Conservation (phyloP, 139 green algal genomes). For the Picochlorum sp. region DNA sequence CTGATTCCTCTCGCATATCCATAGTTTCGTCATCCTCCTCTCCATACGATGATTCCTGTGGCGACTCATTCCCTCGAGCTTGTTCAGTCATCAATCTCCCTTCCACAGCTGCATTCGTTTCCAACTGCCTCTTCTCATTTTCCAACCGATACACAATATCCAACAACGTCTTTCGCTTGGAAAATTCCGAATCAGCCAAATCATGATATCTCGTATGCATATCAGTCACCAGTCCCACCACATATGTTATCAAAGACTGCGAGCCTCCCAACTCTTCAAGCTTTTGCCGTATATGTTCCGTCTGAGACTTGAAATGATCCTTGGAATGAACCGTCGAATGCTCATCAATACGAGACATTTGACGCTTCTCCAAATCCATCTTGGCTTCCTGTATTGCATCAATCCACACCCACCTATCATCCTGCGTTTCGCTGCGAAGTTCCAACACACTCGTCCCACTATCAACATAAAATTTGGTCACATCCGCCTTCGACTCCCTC, state of each 20-base stretch:
- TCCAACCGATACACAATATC: constrained; percentile 45
- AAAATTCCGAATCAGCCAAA: constrained; percentile 37
- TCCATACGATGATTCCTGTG: constrained; percentile 6
- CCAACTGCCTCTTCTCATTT: constrained; percentile 55
- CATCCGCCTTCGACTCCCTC: constrained; percentile 37
- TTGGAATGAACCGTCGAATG: neutral
- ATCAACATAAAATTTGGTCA: constrained; percentile 72
- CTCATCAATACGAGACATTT: neutral
- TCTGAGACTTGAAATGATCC: neutral
- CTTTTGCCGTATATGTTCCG: neutral
- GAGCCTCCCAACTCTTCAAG: constrained; percentile 7
- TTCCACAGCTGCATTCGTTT: constrained; percentile 55
- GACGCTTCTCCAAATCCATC: constrained; percentile 15
- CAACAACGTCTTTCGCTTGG: constrained; percentile 44
- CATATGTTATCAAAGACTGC: constrained; percentile 18
- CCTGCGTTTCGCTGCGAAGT: constrained; percentile 55
- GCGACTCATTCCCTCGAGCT: neutral
- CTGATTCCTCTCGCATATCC: constrained; percentile 21
- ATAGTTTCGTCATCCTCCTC: constrained; percentile 21
- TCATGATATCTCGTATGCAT: constrained; percentile 39
- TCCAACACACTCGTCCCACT: constrained; percentile 44
- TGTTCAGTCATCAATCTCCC: constrained; percentile 1
- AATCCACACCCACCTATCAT: constrained; percentile 54
- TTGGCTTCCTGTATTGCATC: constrained; percentile 32
- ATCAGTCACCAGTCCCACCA: constrained; percentile 40